Evolutionary conservation across 2,329 filamentous ascomycete genomes (phyloP).

Genomic region (Trichoderma breve): DNA sequence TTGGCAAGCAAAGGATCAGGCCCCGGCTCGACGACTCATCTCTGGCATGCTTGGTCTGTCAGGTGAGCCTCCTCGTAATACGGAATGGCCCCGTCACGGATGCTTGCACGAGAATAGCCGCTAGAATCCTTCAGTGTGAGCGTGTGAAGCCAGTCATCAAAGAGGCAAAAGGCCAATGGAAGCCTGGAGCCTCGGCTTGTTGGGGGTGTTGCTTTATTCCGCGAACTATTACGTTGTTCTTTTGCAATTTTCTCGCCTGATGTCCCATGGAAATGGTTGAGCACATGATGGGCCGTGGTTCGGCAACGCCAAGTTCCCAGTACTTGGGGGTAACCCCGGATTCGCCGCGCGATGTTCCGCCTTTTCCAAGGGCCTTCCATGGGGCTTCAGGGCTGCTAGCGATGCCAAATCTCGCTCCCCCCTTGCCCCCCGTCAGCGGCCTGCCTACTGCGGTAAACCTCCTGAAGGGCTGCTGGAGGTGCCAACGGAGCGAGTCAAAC

Average conservation of each 20-base stretch:
- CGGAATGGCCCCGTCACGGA: neutral
- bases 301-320: slow-evolving; percentile 1
- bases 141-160: slow-evolving; percentile 1
- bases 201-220: neutral
- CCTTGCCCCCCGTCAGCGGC: neutral
- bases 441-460: neutral
- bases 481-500: neutral
- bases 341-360: slow-evolving; percentile 16
- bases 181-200: slow-evolving; percentile 11
- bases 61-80: slow-evolving; percentile 9
- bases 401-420: neutral
- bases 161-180: neutral
- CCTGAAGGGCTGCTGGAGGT: neutral
- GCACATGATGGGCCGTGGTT: slow-evolving; percentile 20
- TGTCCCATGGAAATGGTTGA: slow-evolving; percentile 17
- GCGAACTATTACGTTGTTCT: slow-evolving; percentile 12
- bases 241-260: slow-evolving; percentile 1
- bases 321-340: slow-evolving; percentile 17
- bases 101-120: neutral
- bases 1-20: neutral
- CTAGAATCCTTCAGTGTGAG: neutral
- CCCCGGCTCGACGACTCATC: slow-evolving; percentile 9
- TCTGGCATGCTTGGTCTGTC: slow-evolving; percentile 17
- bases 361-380: neutral
- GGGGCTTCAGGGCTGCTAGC: neutral